These are phyloP conservation scores for Chaetomium fimeti DNA, from an alignment of 495 filamentous ascomycete species.

Conservation along the genomic window DNA sequence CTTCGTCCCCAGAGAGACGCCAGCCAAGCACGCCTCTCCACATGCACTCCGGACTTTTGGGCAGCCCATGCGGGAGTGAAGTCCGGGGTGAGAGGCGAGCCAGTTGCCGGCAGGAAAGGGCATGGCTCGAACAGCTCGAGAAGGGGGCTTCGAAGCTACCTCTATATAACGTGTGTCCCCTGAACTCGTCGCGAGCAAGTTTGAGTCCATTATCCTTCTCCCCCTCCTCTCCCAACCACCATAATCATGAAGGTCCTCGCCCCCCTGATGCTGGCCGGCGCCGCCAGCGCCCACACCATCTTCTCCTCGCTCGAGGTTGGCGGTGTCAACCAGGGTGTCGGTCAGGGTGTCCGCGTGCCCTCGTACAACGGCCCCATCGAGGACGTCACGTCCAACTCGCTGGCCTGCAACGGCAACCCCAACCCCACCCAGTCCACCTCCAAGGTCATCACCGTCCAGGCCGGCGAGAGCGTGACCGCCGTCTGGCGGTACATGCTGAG, in stretches of 20 bases:
- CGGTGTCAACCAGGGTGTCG: slow-evolving; percentile 34
- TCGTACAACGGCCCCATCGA: slow-evolving; percentile 49
- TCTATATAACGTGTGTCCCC: background rate
- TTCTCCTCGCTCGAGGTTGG: slow-evolving; percentile 34
- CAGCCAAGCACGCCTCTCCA: slow-evolving; percentile 9
- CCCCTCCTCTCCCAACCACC: background rate
- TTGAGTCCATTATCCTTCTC: slow-evolving; percentile 12
- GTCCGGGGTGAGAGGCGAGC: background rate
- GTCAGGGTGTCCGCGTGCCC: slow-evolving; percentile 32
- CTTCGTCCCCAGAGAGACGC: slow-evolving; percentile 12
- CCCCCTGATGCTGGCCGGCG: slow-evolving; percentile 28
- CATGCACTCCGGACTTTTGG: slow-evolving; percentile 10
- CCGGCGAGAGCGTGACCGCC: slow-evolving; percentile 35
- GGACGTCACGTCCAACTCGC: slow-evolving; percentile 50
- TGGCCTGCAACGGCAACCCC: slow-evolving; percentile 56
- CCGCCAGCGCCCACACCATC: slow-evolving; percentile 37
- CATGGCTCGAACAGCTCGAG: background rate
- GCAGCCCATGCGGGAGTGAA: background rate
- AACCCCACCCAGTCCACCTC: slow-evolving; percentile 49
- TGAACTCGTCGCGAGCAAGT: background rate
- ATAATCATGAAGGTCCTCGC: slow-evolving; percentile 34
- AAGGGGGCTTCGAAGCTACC: background rate
- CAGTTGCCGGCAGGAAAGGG: background rate
- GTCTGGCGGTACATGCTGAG: slow-evolving; percentile 52
- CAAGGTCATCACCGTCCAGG: slow-evolving; percentile 38